Base-by-base conservation (phyloP, 1,139 yeast genomes). In the Hansenula sp. region DNA sequence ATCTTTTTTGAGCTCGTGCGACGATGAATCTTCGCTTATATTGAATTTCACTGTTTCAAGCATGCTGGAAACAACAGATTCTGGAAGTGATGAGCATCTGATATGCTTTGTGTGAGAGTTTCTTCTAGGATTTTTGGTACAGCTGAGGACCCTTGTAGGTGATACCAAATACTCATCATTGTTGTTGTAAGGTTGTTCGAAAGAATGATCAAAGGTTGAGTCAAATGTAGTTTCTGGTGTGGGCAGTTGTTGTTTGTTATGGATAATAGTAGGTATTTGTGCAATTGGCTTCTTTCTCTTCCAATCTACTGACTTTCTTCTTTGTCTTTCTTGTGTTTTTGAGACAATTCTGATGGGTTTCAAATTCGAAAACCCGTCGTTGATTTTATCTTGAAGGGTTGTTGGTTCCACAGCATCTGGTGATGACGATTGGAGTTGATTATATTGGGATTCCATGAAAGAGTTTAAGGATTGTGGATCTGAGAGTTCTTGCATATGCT, bases 181-280 rank as follows among this genome's bases (percentile, higher is more conserved):
- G 8, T 7, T n/a, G 17, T n/a, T 6, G 19, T 17, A 25, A 13
- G 14, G 20, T 13, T 22, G 14, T 2, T 3, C 11, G 14, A 27
- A 5, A n/a, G 29, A 11, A 18, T 30, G 26, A 24, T 6, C 16
- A 6, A 29, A 28, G 17, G 42, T 19, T 6, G 30, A 21, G 17
- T 41, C 37, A n/a, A 49, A 30, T 2, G 51, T 44, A 8, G 48
- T 39, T 22, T 46, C 52, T 2, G 53, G 53, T 4, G 53, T 44
- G 5, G 41, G 46, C 31, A 46, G 45, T 11, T 36, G 34, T 4
- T 35, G 26, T 14, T 2, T 2, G 6, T 13, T 18, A 26, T 22
- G 30, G 25, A 20, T 34, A 14, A 20, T 19, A 9, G 10, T 18
- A 24, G 34, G 34, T 11, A 13, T 8, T 16, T 16, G 16, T 6